Evolutionary conservation across 345 rosid species (phyloP).

Genomic region (Limnanthes douglasii): DNA sequence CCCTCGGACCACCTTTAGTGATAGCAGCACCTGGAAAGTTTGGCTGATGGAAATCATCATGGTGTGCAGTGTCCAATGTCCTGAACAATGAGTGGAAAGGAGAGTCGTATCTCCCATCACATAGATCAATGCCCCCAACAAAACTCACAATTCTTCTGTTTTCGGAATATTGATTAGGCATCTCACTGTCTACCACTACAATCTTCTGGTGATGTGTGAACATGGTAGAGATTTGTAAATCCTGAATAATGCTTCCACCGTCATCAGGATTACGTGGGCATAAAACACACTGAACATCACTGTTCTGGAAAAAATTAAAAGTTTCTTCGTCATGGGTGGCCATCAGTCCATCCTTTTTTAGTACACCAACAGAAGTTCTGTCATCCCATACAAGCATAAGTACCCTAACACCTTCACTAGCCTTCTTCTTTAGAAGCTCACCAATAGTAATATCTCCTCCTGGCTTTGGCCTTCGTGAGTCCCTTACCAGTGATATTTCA

Average conservation of each 20-base stretch:
- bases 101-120: constrained; percentile 93
- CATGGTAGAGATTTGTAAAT: constrained; percentile 79
- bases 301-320: constrained; percentile 36
- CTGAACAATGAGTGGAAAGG: constrained; percentile 93
- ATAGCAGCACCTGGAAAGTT: constrained; percentile 71
- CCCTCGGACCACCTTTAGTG: constrained; percentile 95
- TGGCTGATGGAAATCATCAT: constrained; percentile 97
- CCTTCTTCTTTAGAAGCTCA: constrained; percentile 81
- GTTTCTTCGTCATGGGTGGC: constrained; percentile 98
- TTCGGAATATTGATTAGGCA: constrained; percentile 51
- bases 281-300: constrained; percentile 75
- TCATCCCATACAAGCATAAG: constrained; percentile 96
- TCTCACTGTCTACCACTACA: constrained; percentile 65
- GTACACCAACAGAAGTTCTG: constrained; percentile 80
- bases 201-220: constrained; percentile 99
- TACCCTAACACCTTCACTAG: constrained; percentile 88
- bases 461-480: constrained; percentile 84
- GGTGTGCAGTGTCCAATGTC: constrained; percentile 87
- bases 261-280: constrained; percentile 98
- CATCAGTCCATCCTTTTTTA: constrained; percentile 89
- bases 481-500: constrained; percentile 74
- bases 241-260: constrained; percentile 90
- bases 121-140: constrained; percentile 94
- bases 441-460: constrained; percentile 82
- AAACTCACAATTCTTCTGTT: constrained; percentile 83